phyloP scores from a whole-genome alignment of 192 early-diverging fungal species.

The Dissophora globulifera region DNA sequence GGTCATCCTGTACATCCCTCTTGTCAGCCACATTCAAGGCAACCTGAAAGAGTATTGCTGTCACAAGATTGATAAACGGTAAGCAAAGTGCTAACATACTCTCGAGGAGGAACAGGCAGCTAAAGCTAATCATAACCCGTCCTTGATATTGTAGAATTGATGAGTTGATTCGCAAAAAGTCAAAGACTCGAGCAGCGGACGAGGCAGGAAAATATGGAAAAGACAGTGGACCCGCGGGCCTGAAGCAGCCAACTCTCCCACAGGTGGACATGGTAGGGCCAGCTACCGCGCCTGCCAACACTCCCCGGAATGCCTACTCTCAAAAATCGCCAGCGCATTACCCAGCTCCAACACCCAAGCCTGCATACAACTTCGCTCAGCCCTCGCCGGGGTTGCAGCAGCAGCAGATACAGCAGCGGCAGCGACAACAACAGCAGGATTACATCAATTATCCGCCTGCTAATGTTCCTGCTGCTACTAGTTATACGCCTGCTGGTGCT shows the following conservation, averaged over 20 bases:
- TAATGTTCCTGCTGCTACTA: no score
- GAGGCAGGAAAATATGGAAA: slow-evolving; percentile 19
- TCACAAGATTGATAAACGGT: slow-evolving; percentile 92
- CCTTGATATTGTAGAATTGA: slow-evolving; percentile 58
- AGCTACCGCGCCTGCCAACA: neutral
- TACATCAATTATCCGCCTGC: neutral
- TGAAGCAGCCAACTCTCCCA: slow-evolving; percentile 52
- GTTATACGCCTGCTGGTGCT: no score
- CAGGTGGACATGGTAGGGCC: slow-evolving; percentile 21
- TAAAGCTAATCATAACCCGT: no score
- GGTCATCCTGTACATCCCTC: slow-evolving; percentile 77
- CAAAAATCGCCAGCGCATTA: slow-evolving; percentile 3
- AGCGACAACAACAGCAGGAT: slow-evolving; percentile 9
- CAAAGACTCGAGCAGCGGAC: slow-evolving; percentile 55
- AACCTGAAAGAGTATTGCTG: slow-evolving; percentile 91
- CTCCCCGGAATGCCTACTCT: slow-evolving; percentile 13
- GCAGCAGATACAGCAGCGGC: slow-evolving; percentile 8
- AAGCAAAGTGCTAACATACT: no score
- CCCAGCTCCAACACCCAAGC: slow-evolving; percentile 14
- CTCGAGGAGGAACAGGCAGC: no score
- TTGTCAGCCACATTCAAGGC: slow-evolving; percentile 82
- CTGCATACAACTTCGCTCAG: neutral
- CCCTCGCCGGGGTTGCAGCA: neutral
- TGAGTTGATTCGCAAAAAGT: slow-evolving; percentile 66
- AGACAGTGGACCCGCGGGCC: slow-evolving; percentile 8